Base-by-base conservation (phyloP, 1,284 basidiomycete genomes). In the Anthracocystis walkeri region DNA sequence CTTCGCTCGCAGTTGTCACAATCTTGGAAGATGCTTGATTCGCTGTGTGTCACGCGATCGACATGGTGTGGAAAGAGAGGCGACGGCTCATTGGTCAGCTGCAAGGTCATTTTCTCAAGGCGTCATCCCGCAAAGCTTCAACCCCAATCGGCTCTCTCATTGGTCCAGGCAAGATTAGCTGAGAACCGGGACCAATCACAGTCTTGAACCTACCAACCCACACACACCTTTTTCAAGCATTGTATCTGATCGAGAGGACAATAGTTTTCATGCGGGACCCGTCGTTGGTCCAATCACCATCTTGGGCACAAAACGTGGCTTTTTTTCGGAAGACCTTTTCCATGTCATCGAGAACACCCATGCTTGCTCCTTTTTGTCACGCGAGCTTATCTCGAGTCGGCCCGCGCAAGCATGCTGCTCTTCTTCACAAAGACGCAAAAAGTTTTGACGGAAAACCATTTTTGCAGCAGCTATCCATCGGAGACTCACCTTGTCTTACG, bases 241-340 rank as follows among this genome's bases (percentile, higher is more conserved):
- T 38, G 35, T 38, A 38, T 38, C 35, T 38, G 35, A 31, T 18
- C 48, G 29, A 16, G 18, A 20, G 8, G 8, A 12, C 48, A 31
- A 33, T n/a, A 44, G 20, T 38, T 38, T 10, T 41, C 20, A 33
- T 44, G 53, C 53, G 14, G 16, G 21, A 14, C 3, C 12, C 7
- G 7, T 56, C 12, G 12, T 12, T 55, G 42, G 25, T 40, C 31
- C 54, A 56, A 56, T 56, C 54, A 46, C n/a, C 38, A 12, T 20
- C 3, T 44, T 40, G 16, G 18, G 10, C 23, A 46, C 23, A 27
- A 11, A 38, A 38, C 35, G 12, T 38, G 35, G 35, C 33, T 35
- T 35, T 8, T 38, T 38, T 16, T 38, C 33, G 33, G 11, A 33
- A 33, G 11, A 10, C 2, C 33, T 16, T 4, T 16, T 12, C 14